These are phyloP conservation scores for Rhododendron ovatum DNA, from an alignment of 148 eudicot genomes.

Conservation along the genomic window DNA sequence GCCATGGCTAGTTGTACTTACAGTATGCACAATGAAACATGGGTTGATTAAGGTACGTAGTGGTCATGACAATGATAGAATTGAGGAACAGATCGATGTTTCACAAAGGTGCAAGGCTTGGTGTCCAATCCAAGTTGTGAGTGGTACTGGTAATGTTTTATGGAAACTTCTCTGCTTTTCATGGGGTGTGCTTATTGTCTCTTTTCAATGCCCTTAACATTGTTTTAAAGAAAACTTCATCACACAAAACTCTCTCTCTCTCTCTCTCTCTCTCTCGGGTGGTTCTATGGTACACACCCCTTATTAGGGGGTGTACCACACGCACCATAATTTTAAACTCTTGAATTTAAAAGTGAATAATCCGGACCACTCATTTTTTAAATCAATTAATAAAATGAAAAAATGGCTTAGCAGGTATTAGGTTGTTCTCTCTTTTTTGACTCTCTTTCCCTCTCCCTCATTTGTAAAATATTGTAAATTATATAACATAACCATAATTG, in stretches of 20 bases:
- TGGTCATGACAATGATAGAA: background rate
- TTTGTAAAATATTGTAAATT: too few species aligned
- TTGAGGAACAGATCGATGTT: background rate
- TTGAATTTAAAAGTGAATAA: too few species aligned
- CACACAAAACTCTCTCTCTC: background rate
- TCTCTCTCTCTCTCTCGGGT: background rate
- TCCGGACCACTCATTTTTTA: too few species aligned
- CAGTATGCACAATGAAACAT: background rate
- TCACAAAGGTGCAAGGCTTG: conserved; percentile 1
- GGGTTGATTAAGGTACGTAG: background rate
- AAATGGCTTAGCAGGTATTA: too few species aligned
- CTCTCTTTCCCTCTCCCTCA: too few species aligned
- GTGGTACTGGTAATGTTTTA: background rate
- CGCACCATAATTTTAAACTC: too few species aligned
- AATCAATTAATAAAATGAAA: too few species aligned
- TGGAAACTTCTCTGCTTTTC: conserved; percentile 14
- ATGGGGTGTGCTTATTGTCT: conserved; percentile 17
- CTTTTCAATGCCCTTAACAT: conserved; percentile 2
- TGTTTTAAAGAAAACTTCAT: background rate
- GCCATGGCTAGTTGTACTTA: background rate
- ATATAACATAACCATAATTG: too few species aligned
- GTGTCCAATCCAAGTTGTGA: conserved; percentile 19
- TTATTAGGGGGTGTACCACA: too few species aligned
- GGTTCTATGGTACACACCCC: too few species aligned
- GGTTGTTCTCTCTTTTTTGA: too few species aligned